Conservation (phyloP, 768 basidiomycete species). For the Ramaria sp. region DNA sequence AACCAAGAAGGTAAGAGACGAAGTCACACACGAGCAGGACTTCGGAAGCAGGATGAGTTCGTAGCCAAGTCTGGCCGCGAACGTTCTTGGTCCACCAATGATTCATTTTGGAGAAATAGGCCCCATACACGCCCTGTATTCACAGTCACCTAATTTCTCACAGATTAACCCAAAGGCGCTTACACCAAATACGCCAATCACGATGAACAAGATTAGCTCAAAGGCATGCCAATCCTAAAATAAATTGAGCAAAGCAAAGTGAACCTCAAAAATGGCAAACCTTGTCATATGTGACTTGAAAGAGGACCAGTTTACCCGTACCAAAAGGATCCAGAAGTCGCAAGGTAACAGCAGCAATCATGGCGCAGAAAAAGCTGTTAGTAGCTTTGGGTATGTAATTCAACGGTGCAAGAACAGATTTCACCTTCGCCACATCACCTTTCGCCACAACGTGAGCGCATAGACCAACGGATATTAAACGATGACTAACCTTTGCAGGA, state of each 20-base stretch:
- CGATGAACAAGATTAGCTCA: slow-evolving; percentile 75
- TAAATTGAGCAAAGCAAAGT: not conserved
- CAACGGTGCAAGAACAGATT: slow-evolving; percentile 6
- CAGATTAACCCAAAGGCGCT: slow-evolving; percentile 14
- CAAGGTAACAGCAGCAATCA: slow-evolving; percentile 23
- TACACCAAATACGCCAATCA: slow-evolving; percentile 87
- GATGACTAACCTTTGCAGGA: slow-evolving; percentile 64
- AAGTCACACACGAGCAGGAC: slow-evolving; percentile 57
- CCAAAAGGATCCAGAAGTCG: slow-evolving; percentile 77
- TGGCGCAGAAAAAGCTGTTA: slow-evolving; percentile 32
- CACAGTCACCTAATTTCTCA: slow-evolving; percentile 7
- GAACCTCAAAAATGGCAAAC: slow-evolving; percentile 23
- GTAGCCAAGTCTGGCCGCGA: slow-evolving; percentile 74
- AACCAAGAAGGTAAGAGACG: not conserved
- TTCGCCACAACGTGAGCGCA: not conserved
- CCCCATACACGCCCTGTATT: slow-evolving; percentile 81
- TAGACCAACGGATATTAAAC: not conserved
- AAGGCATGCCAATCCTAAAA: slow-evolving; percentile 79
- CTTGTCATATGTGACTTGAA: slow-evolving; percentile 84
- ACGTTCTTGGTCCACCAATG: slow-evolving; percentile 79
- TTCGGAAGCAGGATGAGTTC: slow-evolving; percentile 68
- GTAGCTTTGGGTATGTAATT: not conserved
- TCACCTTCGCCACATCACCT: slow-evolving; percentile 82
- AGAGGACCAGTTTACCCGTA: slow-evolving; percentile 87
- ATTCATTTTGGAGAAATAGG: slow-evolving; percentile 86